These are phyloP conservation scores for Alternaria burnsii DNA, from an alignment of 2,329 filamentous ascomycete species.

Conservation along the genomic window DNA sequence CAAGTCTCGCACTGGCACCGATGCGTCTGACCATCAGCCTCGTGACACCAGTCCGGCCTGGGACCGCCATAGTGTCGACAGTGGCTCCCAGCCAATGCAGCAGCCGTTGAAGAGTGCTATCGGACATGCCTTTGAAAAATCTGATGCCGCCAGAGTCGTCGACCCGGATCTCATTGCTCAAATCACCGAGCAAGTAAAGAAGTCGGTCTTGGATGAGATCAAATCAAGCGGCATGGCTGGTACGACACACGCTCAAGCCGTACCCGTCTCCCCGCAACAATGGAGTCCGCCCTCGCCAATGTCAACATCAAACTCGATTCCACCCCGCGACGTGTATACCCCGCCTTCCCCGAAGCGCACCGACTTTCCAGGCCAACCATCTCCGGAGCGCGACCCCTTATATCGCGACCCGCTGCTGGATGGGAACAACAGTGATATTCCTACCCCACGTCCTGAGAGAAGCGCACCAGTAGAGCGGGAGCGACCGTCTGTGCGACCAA, in stretches of 20 bases:
- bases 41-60: constrained; percentile 15
- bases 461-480: constrained; percentile 39
- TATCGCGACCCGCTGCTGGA: constrained; percentile 43
- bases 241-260: constrained; percentile 41
- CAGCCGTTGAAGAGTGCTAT: constrained; percentile 66
- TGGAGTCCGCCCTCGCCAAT: constrained; percentile 53
- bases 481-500: constrained; percentile 35
- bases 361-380: constrained; percentile 42
- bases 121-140: constrained; percentile 63
- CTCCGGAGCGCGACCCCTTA: constrained; percentile 49
- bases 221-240: constrained; percentile 53
- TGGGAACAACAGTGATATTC: constrained; percentile 39
- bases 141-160: constrained; percentile 59
- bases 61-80: constrained; percentile 14
- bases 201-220: constrained; percentile 55
- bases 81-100: constrained; percentile 48
- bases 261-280: constrained; percentile 46
- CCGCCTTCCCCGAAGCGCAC: constrained; percentile 61
- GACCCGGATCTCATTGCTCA: constrained; percentile 69
- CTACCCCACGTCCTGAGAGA: constrained; percentile 38
- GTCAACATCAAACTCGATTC: constrained; percentile 59
- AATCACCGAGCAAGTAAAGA: constrained; percentile 67
- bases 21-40: constrained; percentile 40
- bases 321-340: constrained; percentile 61
- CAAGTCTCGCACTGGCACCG: constrained; percentile 41